phyloP scores from a whole-genome alignment of 768 basidiomycete species.

The Trametes maxima region DNA sequence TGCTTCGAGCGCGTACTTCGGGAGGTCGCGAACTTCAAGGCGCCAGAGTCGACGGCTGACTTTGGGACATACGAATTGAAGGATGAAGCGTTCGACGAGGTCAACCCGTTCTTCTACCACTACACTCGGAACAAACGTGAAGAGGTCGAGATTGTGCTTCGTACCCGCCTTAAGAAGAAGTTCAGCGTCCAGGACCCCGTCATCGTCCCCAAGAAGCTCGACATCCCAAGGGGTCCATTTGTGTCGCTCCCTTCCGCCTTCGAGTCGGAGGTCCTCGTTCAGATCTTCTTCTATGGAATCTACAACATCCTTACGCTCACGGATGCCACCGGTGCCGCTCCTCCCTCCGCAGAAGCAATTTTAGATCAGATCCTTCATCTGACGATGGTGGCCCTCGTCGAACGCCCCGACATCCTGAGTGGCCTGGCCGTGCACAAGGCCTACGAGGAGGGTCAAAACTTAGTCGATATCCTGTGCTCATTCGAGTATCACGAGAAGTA shows the following conservation, averaged over 20 bases:
- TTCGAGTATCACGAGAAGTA: conserved; percentile 80
- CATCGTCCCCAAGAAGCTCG: conserved; percentile 72
- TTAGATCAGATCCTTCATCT: conserved; percentile 89
- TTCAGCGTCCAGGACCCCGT: conserved; percentile 66
- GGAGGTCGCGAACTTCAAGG: conserved; percentile 79
- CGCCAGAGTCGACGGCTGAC: conserved; percentile 78
- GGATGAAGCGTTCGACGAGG: conserved; percentile 79
- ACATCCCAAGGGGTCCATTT: conserved; percentile 71
- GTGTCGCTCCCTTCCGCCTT: conserved; percentile 61
- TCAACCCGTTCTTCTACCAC: conserved; percentile 96
- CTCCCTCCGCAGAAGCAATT: conserved; percentile 84
- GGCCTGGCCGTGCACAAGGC: conserved; percentile 52
- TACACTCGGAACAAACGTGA: conserved; percentile 93
- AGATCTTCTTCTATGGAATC: conserved; percentile 82
- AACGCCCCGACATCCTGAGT: conserved; percentile 65
- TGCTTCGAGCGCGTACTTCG: conserved; percentile 78
- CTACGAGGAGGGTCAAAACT: conserved; percentile 61
- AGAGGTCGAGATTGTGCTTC: conserved; percentile 80
- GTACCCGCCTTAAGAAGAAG: conserved; percentile 66
- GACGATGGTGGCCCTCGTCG: conserved; percentile 81
- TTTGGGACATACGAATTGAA: conserved; percentile 88
- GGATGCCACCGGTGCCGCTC: conserved; percentile 57
- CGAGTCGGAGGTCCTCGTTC: conserved; percentile 70
- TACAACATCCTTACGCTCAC: conserved; percentile 73
- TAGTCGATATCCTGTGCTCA: conserved; percentile 72